These are phyloP conservation scores for barley (Hordeum vulgare) DNA, from an alignment of 176 grass and related monocot species.

Conservation along the genomic window MorexV3_pseudomolecules_assembly NC_058524.1:627733396-627733895, in stretches of 20 bases:
- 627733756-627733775: not conserved
- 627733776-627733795: not conserved
- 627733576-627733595: conserved; percentile 18
- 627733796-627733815: not conserved
- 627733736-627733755: conserved; percentile 1
- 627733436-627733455: not conserved
- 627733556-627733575: conserved; percentile 3
- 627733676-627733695: conserved; percentile 22
- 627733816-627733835: not conserved
- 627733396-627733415: no score
- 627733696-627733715: conserved; percentile 1
- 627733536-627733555: conserved; percentile 24
- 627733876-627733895: not conserved
- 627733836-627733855: not conserved
- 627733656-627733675: not conserved
- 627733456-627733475: conserved; percentile 20
- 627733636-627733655: conserved; percentile 13
- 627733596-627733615: conserved; percentile 22
- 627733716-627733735: not conserved
- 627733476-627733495: conserved; percentile 15
- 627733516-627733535: not conserved
- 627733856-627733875: not conserved
- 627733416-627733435: no score
- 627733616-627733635: conserved; percentile 27
- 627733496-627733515: not conserved